Percentiles rank a stretch among this genome's conserved stretches.
Evolutionary conservation across 1,284 basidiomycete species (phyloP).

Genomic region (Phellopilus nigrolimitatus): DNA sequence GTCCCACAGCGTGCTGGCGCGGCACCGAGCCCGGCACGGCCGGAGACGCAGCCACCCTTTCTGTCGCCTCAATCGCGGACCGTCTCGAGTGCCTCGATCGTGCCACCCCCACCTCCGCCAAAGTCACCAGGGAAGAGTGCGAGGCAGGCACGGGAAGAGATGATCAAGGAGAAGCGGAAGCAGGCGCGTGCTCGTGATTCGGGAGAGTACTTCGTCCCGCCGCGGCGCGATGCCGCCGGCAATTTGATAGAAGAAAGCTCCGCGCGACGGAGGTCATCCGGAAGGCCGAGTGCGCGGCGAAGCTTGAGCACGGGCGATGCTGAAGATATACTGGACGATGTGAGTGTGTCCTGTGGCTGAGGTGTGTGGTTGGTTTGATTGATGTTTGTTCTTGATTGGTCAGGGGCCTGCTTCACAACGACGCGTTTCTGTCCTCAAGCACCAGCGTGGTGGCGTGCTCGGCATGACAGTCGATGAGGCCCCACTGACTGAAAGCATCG

Average conservation of each 20-base stretch:
- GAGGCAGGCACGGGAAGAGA: slow-evolving; percentile 58
- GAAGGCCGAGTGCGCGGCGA: slow-evolving; percentile 52
- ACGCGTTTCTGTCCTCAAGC: slow-evolving; percentile 18
- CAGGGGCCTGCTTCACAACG: slow-evolving; percentile 19
- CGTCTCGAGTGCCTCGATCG: too few species aligned
- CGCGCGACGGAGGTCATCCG: slow-evolving; percentile 32
- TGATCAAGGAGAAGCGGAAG: slow-evolving; percentile 68
- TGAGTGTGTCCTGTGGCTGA: too few species aligned
- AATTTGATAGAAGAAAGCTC: slow-evolving; percentile 15
- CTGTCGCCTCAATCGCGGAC: slow-evolving; percentile 24
- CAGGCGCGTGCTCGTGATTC: slow-evolving; percentile 53
- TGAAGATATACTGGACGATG: slow-evolving; percentile 33
- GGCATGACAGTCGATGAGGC: slow-evolving; percentile 45
- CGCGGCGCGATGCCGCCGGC: slow-evolving; percentile 17
- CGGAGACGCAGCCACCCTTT: slow-evolving; percentile 15
- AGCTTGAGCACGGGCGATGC: slow-evolving; percentile 74
- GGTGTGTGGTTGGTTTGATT: too few species aligned
- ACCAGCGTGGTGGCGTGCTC: slow-evolving; percentile 32
- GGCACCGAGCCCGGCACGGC: slow-evolving; percentile 11
- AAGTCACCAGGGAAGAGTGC: slow-evolving; percentile 46
- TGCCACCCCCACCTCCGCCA: slow-evolving; percentile 47
- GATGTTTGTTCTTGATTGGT: neutral
- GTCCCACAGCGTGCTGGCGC: neutral
- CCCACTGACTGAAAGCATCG: slow-evolving; percentile 58
- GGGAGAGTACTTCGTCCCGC: slow-evolving; percentile 31